phyloP scores from a whole-genome alignment of 1,139 yeast genomes.

The Suhomyces ambrosiae region DNA sequence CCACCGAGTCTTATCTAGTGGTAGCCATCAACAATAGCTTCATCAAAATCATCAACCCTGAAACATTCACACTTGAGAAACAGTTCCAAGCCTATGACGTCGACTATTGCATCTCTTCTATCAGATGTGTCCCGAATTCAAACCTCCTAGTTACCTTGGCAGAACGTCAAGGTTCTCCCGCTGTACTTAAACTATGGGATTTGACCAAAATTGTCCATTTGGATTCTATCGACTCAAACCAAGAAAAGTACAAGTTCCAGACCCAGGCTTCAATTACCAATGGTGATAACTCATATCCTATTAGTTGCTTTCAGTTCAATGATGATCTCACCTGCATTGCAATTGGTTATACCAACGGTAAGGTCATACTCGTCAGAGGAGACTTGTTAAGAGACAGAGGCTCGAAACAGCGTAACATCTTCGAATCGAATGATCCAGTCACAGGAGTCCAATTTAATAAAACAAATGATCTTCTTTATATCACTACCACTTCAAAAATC shows the following conservation, averaged over 20 bases:
- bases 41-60: conserved; percentile 59
- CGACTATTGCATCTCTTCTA: conserved; percentile 62
- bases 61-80: conserved; percentile 45
- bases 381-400: conserved; percentile 89
- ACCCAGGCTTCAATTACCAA: conserved; percentile 40
- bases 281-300: conserved; percentile 70
- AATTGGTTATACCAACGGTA: conserved; percentile 87
- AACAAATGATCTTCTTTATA: conserved; percentile 50
- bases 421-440: conserved; percentile 73
- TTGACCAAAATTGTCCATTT: conserved; percentile 48
- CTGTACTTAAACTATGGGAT: conserved; percentile 74
- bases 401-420: conserved; percentile 78
- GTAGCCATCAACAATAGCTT: conserved; percentile 58
- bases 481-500: conserved; percentile 70
- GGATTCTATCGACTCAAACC: conserved; percentile 39
- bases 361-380: conserved; percentile 80
- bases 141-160: conserved; percentile 69
- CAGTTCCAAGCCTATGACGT: conserved; percentile 66
- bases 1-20: conserved; percentile 55
- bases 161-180: conserved; percentile 70
- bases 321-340: conserved; percentile 67
- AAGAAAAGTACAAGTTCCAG: conserved; percentile 34
- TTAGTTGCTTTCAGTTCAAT: conserved; percentile 64
- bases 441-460: conserved; percentile 70
- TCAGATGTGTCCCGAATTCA: conserved; percentile 50